These are phyloP conservation scores for Tuber calosporum DNA, from an alignment of 495 filamentous ascomycete genomes.

Conservation along the genomic window DNA sequence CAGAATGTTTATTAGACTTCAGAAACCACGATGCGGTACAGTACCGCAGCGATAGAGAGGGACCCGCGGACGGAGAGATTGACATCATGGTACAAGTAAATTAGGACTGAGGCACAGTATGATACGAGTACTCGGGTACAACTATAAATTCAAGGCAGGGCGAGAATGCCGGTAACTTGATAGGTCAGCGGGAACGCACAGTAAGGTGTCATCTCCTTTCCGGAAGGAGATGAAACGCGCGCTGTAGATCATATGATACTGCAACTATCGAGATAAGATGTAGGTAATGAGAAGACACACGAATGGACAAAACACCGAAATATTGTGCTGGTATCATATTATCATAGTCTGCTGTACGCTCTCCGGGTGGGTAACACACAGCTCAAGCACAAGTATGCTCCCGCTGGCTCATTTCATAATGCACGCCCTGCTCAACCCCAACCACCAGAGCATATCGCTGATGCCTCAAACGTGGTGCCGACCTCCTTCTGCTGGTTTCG, in stretches of 20 bases:
- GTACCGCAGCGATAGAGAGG: neutral
- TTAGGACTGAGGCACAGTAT: no score
- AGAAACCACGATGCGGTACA: no score
- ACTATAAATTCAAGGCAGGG: no score
- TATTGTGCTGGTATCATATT: neutral
- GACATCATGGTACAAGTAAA: no score
- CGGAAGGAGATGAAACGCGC: neutral
- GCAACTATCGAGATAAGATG: neutral
- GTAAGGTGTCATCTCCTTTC: neutral
- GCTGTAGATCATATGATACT: neutral
- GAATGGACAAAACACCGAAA: neutral
- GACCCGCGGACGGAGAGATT: neutral
- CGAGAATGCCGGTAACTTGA: neutral
- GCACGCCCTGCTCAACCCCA: neutral
- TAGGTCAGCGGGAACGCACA: neutral
- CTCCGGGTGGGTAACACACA: neutral
- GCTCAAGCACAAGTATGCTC: neutral
- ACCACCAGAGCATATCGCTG: neutral
- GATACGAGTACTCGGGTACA: no score
- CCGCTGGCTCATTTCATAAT: neutral
- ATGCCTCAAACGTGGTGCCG: neutral
- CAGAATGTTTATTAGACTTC: neutral
- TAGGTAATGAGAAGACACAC: neutral
- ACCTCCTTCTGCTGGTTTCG: neutral
- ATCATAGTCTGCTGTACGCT: neutral